Conservation (phyloP, 768 basidiomycete species). For the Pleurotus sapidus region DNA sequence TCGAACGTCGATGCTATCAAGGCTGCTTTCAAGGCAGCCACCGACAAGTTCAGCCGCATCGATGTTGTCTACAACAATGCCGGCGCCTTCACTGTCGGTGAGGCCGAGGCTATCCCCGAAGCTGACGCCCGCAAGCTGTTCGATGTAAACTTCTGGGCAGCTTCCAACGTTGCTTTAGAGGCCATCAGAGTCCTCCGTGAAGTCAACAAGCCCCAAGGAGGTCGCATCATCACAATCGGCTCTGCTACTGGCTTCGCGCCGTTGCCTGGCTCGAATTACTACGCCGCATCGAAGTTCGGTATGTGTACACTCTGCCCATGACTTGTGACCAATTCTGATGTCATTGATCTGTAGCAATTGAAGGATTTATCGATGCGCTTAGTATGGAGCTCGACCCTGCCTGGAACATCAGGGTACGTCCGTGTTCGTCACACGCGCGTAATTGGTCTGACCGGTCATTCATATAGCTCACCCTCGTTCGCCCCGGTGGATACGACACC, state of each 20-base stretch:
- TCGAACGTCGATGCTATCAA: conserved; percentile 24
- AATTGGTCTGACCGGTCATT: not conserved
- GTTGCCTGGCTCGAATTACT: conserved; percentile 24
- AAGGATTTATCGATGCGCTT: conserved; percentile 35
- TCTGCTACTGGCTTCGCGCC: conserved; percentile 27
- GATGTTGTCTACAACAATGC: conserved; percentile 45
- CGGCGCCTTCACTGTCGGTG: conserved; percentile 26
- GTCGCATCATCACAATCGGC: conserved; percentile 33
- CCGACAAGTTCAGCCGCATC: conserved; percentile 30
- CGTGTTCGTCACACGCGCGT: not conserved
- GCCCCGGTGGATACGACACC: conserved; percentile 17
- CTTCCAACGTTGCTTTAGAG: conserved; percentile 27
- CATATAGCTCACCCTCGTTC: conserved; percentile 14
- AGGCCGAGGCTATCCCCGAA: conserved; percentile 35
- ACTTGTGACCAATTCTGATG: conserved; percentile 4
- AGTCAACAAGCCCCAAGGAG: conserved; percentile 34
- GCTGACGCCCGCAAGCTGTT: conserved; percentile 32
- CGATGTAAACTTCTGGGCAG: conserved; percentile 37
- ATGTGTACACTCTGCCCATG: conserved; percentile 11
- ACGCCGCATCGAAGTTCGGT: conserved; percentile 17
- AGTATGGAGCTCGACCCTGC: conserved; percentile 37
- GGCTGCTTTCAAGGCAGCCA: conserved; percentile 26
- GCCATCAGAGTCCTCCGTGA: conserved; percentile 33
- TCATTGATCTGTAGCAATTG: conserved; percentile 24
- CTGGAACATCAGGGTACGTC: conserved; percentile 46